Evolutionary conservation across 768 basidiomycete genomes (phyloP).

Genomic region (Roridomyces roridus): DNA sequence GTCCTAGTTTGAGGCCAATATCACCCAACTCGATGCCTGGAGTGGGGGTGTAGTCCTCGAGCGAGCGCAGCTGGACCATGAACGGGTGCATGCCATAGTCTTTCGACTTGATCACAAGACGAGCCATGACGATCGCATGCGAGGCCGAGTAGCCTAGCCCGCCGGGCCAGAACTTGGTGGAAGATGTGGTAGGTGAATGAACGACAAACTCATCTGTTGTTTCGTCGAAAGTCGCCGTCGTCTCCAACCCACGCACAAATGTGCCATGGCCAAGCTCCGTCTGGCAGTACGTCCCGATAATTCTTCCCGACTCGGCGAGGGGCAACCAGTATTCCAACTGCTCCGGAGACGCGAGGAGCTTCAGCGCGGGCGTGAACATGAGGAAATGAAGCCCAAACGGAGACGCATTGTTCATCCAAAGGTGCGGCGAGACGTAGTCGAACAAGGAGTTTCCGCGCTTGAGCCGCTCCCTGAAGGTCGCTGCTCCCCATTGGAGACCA

Average conservation of each 20-base stretch:
- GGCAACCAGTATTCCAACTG: slow-evolving; percentile 32
- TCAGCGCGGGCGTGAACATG: slow-evolving; percentile 32
- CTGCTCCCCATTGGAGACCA: slow-evolving; percentile 29
- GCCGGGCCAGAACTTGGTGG: slow-evolving; percentile 34
- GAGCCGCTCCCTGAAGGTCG: slow-evolving; percentile 27
- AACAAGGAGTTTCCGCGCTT: slow-evolving; percentile 24
- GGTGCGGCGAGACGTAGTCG: slow-evolving; percentile 17
- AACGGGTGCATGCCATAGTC: slow-evolving; percentile 33
- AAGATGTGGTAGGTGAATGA: slow-evolving; percentile 30
- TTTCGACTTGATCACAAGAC: slow-evolving; percentile 17
- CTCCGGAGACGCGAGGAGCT: slow-evolving; percentile 28
- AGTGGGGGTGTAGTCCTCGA: slow-evolving; percentile 28
- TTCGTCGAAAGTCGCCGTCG: slow-evolving; percentile 32
- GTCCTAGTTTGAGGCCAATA: slow-evolving; percentile 29
- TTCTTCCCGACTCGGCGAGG: slow-evolving; percentile 26
- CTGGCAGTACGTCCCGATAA: slow-evolving; percentile 33
- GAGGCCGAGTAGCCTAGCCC: slow-evolving; percentile 31
- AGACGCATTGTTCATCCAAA: slow-evolving; percentile 28
- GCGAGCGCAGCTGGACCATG: slow-evolving; percentile 32
- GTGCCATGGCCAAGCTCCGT: slow-evolving; percentile 37
- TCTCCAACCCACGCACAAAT: slow-evolving; percentile 32
- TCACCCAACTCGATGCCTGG: slow-evolving; percentile 34
- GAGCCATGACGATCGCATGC: slow-evolving; percentile 35
- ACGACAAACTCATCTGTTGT: slow-evolving; percentile 31
- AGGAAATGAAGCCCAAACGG: slow-evolving; percentile 31